Evolutionary conservation across 2,329 filamentous ascomycete species (phyloP), one percentile per base, ranked within the genome.

Genomic region (Coleophoma crateriformis): DNA sequence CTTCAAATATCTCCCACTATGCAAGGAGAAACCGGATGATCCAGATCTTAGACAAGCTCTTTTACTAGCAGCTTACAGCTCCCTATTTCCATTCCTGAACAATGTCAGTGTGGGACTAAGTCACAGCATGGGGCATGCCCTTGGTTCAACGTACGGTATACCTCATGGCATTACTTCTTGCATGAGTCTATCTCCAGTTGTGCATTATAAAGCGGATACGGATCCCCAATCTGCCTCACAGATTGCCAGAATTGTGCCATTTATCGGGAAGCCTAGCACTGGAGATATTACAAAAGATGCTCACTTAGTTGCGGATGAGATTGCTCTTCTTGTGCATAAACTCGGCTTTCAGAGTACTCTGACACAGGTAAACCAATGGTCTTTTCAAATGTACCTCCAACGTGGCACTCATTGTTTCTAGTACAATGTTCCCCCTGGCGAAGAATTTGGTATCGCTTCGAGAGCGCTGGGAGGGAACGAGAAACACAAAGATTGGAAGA

Each of bases 121-220:
- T 3, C 74, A 76, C 50, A 62, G 64, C 0, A 54, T 76, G 45
- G 72, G 73, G 0, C 78, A 81, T 55, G 76, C 77, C 0, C 62
- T 82, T 3, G 78, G 78, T 0, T 71, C 67, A 2, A 77, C 78
- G 0, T 81, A 80, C 54, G 60, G 66, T 0, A 81, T 82, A 37
- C 78, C 78, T 1, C 77, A 81, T 53, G 77, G 77, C 0, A 72
- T 78, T 42, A 81, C 77, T 0, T 74, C 69, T 2, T 79, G 77
- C 56, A 57, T 81, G 43, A 79, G 76, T 0, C 66, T 81, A 0
- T 74, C 75, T 0, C 73, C 75, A 48, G 77, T 80, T 0, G 70
- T 79, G 4, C 76, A 74, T 60, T 62, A 80, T 17, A 79, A 79
- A 54, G 73, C 76, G 0, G 54, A 64, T 41, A 62, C 61, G 11